Evolutionary conservation across 768 basidiomycete genomes (phyloP).

Genomic region (Collybia mongolica): DNA sequence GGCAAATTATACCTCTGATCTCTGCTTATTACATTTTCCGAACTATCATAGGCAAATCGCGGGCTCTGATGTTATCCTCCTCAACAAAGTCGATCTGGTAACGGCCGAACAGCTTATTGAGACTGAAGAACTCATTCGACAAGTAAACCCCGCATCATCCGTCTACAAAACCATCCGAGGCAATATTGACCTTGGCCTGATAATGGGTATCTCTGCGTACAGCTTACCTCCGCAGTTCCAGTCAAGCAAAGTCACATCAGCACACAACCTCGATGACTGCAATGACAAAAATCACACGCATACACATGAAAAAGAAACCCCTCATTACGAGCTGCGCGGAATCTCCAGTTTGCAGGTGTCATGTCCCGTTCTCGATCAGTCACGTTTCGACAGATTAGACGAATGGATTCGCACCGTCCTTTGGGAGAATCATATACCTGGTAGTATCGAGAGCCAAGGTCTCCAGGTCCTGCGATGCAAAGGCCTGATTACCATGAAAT

Average conservation of each 20-base stretch:
- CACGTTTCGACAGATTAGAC: constrained; percentile 58
- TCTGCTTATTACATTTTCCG: neutral
- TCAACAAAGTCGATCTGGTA: constrained; percentile 90
- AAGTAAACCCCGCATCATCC: constrained; percentile 78
- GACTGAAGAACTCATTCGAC: constrained; percentile 62
- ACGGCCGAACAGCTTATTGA: constrained; percentile 37
- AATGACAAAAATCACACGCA: constrained; percentile 32
- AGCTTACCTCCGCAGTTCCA: constrained; percentile 41
- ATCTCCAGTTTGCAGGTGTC: constrained; percentile 78
- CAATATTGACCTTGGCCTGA: constrained; percentile 67
- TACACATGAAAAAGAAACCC: constrained; percentile 31
- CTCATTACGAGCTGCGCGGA: constrained; percentile 74
- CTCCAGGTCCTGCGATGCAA: constrained; percentile 85
- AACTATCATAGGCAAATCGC: constrained; percentile 78
- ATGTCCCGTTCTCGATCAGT: constrained; percentile 55
- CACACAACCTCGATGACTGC: constrained; percentile 25
- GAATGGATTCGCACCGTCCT: constrained; percentile 78
- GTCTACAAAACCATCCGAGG: constrained; percentile 72
- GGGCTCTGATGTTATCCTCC: constrained; percentile 83
- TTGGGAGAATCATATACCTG: constrained; percentile 71
- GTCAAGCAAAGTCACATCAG: neutral
- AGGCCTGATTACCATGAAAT: constrained; percentile 62
- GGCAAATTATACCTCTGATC: too few species aligned
- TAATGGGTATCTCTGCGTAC: constrained; percentile 85
- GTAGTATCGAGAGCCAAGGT: constrained; percentile 15